Conservation (phyloP, 768 basidiomycete species). For the Termitomyces eurrhizus region DNA sequence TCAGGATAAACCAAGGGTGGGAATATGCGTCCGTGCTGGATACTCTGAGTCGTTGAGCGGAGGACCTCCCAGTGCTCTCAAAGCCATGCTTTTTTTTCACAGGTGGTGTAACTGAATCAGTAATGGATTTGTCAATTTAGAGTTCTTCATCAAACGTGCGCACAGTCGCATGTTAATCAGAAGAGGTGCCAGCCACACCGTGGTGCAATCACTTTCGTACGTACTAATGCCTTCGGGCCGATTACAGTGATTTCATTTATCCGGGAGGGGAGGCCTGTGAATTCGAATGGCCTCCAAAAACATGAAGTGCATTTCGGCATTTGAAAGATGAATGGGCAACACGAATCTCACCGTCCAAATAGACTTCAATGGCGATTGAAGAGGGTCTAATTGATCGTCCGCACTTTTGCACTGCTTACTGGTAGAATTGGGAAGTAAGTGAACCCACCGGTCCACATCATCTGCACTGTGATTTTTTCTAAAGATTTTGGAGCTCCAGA, state of each 20-base stretch:
- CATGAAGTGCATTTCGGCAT: not conserved
- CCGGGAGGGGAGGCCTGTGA: not conserved
- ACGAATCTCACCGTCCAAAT: not conserved
- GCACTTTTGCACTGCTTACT: not conserved
- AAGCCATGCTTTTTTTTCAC: too few relatives aligned
- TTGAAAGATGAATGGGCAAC: not conserved
- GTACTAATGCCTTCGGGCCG: not conserved
- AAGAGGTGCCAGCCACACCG: not conserved
- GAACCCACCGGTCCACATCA: not conserved
- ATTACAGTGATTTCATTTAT: not conserved
- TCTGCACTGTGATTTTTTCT: not conserved
- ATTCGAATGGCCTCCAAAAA: not conserved
- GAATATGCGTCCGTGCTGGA: not conserved
- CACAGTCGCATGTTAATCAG: not conserved
- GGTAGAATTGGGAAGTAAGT: not conserved
- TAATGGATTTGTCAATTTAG: not conserved
- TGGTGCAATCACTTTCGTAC: too few relatives aligned
- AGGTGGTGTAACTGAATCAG: not conserved
- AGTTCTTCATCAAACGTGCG: not conserved
- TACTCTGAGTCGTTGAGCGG: not conserved
- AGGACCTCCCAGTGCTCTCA: not conserved
- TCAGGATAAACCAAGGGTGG: not conserved
- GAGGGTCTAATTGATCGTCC: not conserved
- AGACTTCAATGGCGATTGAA: not conserved
- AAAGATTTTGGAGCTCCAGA: not conserved